Conservation (phyloP, 2,329 filamentous ascomycete genomes). For the Leptosphaerulina australis region DNA sequence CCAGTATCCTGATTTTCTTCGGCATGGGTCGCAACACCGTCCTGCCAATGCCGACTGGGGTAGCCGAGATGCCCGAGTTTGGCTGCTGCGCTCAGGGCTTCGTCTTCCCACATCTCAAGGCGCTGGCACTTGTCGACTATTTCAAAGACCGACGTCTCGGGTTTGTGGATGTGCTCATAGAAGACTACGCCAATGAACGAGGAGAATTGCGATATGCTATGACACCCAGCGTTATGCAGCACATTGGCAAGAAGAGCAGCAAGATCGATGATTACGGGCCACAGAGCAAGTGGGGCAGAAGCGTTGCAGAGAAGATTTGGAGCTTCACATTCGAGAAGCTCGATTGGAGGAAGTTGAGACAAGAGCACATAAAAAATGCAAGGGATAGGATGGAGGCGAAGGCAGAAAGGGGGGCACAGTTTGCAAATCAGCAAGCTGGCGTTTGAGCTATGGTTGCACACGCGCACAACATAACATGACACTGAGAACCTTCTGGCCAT, state of each 20-base stretch:
- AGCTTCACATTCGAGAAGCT: slow-evolving; percentile 49
- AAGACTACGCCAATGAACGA: slow-evolving; percentile 51
- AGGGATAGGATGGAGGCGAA: slow-evolving; percentile 10
- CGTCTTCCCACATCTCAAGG: slow-evolving; percentile 50
- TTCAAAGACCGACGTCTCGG: slow-evolving; percentile 44
- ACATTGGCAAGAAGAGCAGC: slow-evolving; percentile 51
- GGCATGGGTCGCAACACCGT: slow-evolving; percentile 50
- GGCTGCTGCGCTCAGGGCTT: slow-evolving; percentile 55
- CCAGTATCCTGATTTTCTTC: slow-evolving; percentile 47
- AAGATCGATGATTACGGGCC: slow-evolving; percentile 40
- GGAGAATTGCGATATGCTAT: slow-evolving; percentile 51
- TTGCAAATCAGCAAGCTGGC: slow-evolving; percentile 10
- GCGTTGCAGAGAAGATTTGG: slow-evolving; percentile 48
- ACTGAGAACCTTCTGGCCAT: too few relatives aligned
- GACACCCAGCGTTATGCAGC: slow-evolving; percentile 53
- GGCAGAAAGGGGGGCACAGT: slow-evolving; percentile 2
- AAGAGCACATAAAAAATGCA: slow-evolving; percentile 36
- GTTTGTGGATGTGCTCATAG: slow-evolving; percentile 50
- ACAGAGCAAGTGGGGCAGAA: slow-evolving; percentile 37
- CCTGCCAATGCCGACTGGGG: slow-evolving; percentile 44
- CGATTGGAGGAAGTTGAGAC: slow-evolving; percentile 32
- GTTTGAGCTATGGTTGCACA: slow-evolving; percentile 2
- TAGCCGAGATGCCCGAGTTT: slow-evolving; percentile 51
- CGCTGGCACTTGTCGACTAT: slow-evolving; percentile 36
- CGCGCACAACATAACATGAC: too few relatives aligned